Evolutionary conservation across 768 basidiomycete genomes (phyloP).

Genomic region (Lactarius trivialis): DNA sequence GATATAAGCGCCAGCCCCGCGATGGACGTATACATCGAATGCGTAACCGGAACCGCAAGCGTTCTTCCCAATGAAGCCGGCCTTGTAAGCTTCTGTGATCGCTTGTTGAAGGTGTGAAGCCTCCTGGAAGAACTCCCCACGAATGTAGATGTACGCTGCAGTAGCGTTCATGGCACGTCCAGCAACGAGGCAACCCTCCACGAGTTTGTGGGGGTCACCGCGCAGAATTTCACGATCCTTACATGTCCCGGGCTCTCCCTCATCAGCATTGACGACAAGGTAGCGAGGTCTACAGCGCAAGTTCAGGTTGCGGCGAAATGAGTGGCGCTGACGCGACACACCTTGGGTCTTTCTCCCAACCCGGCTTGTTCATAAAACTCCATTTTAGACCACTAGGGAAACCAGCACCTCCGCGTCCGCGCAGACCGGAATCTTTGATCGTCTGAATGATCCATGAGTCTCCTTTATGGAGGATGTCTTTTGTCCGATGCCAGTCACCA

Average conservation of each 20-base stretch:
- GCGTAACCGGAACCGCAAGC: constrained; percentile 87
- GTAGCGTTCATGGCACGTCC: constrained; percentile 96
- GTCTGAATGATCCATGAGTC: constrained; percentile 96
- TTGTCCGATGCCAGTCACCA: constrained; percentile 98
- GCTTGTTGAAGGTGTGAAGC: constrained; percentile 92
- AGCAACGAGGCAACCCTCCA: constrained; percentile 96
- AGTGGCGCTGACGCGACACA: constrained; percentile 28
- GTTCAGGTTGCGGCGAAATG: not conserved
- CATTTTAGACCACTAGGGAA: constrained; percentile 97
- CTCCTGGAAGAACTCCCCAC: constrained; percentile 96
- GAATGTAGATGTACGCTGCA: constrained; percentile 99
- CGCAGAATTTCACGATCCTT: constrained; percentile 98
- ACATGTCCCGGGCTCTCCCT: constrained; percentile 98
- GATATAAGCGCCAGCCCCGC: constrained; percentile 97
- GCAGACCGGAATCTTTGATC: constrained; percentile 92
- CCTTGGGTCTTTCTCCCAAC: constrained; percentile 92
- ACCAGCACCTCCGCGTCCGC: constrained; percentile 94
- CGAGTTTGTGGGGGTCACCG: constrained; percentile 96
- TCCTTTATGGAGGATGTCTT: constrained; percentile 91
- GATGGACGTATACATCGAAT: constrained; percentile 99
- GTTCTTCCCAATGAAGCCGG: constrained; percentile 82
- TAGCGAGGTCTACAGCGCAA: constrained; percentile 72
- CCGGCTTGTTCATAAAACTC: constrained; percentile 99
- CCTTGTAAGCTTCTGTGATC: constrained; percentile 89
- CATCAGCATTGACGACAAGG: constrained; percentile 96